A percentile compares a stretch with the other conserved stretches of the same genome.
These are phyloP conservation scores for Geotrichum candidum DNA, from an alignment of 1,139 yeast species.

Conservation along the genomic window DNA sequence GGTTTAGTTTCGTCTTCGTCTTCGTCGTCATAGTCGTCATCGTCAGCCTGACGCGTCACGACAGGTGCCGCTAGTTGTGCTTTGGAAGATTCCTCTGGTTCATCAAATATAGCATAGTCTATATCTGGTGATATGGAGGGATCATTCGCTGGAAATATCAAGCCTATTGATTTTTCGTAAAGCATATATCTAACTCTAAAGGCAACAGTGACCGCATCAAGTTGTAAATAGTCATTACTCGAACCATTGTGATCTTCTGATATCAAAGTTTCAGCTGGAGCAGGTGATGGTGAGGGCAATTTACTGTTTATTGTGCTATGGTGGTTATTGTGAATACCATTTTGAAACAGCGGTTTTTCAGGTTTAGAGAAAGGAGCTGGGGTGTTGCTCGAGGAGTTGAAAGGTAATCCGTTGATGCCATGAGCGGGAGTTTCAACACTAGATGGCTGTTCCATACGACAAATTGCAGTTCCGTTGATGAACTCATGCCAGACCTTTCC, in stretches of 20 bases:
- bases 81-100: constrained; percentile 25
- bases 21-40: constrained; percentile 31
- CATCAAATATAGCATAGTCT: constrained; percentile 29
- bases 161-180: constrained; percentile 34
- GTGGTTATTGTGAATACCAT: not conserved
- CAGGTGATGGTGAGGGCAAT: constrained; percentile 5
- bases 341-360: constrained; percentile 8
- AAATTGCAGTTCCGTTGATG: constrained; percentile 31
- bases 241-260: constrained; percentile 5
- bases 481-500: constrained; percentile 35
- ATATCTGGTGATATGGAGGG: constrained; percentile 25
- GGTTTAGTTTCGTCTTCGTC: constrained; percentile 22
- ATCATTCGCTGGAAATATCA: constrained; percentile 29
- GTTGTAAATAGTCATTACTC: constrained; percentile 7
- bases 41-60: constrained; percentile 25
- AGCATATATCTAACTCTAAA: constrained; percentile 40
- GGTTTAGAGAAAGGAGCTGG: not conserved
- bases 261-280: not conserved
- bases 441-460: constrained; percentile 22
- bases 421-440: not conserved
- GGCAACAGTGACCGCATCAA: constrained; percentile 36
- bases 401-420: not conserved
- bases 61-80: constrained; percentile 1
- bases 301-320: not conserved
- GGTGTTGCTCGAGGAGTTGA: constrained; percentile 7